Evolutionary conservation across 495 filamentous ascomycete species (phyloP).

Genomic region (Aspergillus bertholletiae): DNA sequence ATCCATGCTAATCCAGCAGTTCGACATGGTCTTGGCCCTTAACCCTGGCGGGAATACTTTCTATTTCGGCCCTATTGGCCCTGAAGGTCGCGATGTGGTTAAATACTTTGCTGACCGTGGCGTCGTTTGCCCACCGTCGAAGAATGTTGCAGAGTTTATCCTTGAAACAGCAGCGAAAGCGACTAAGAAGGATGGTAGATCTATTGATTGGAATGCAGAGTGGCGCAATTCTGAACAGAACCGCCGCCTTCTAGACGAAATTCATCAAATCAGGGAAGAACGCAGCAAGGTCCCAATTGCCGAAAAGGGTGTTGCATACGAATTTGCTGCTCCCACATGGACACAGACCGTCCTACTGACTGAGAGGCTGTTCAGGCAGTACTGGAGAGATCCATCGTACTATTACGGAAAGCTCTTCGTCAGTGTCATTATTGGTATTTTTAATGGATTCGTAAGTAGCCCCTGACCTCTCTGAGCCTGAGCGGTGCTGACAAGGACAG

Average conservation of each 20-base stretch:
- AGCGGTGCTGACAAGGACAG: slow-evolving; percentile 3
- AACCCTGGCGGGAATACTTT: slow-evolving; percentile 69
- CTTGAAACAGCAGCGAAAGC: slow-evolving; percentile 73
- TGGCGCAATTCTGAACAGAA: slow-evolving; percentile 62
- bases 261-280: slow-evolving; percentile 53
- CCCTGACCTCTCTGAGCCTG: background rate
- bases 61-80: slow-evolving; percentile 70
- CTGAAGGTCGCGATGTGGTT: slow-evolving; percentile 57
- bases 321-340: slow-evolving; percentile 61
- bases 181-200: slow-evolving; percentile 44
- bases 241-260: slow-evolving; percentile 52
- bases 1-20: slow-evolving; percentile 67
- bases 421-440: slow-evolving; percentile 63
- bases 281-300: slow-evolving; percentile 47
- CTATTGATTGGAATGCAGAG: slow-evolving; percentile 66
- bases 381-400: slow-evolving; percentile 72
- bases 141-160: slow-evolving; percentile 85
- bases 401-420: slow-evolving; percentile 72
- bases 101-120: slow-evolving; percentile 66
- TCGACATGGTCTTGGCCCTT: slow-evolving; percentile 71
- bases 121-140: slow-evolving; percentile 54
- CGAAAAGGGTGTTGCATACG: slow-evolving; percentile 38
- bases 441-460: slow-evolving; percentile 62
- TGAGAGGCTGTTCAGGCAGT: slow-evolving; percentile 61
- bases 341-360: slow-evolving; percentile 59